Evolutionary conservation across 1,284 basidiomycete genomes (phyloP).

Genomic region (Cronartium ribicola): DNA sequence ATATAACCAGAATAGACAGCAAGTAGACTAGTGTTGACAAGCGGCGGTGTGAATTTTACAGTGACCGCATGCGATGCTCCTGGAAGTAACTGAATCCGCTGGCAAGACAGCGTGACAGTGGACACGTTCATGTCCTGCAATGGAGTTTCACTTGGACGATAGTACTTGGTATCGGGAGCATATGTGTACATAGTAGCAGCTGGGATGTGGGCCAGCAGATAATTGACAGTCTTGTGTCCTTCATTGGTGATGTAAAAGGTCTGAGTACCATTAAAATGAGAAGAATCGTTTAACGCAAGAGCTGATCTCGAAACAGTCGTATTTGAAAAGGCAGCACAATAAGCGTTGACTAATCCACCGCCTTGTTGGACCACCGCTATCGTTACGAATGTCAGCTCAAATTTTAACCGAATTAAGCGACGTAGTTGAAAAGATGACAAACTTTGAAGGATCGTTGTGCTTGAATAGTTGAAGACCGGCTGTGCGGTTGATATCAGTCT

Average conservation of each 20-base stretch:
- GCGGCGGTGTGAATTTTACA: constrained; percentile 5
- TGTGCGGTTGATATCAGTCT: background rate
- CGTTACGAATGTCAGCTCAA: background rate
- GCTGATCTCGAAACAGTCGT: constrained; percentile 28
- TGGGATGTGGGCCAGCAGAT: constrained; percentile 15
- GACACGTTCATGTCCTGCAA: constrained; percentile 1
- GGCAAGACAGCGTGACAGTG: background rate
- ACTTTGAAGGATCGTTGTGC: constrained; percentile 6
- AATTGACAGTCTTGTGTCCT: constrained; percentile 13
- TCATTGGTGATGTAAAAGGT: constrained; percentile 15
- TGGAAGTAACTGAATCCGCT: constrained; percentile 13
- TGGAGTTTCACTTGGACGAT: constrained; percentile 8
- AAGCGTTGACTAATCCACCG: constrained; percentile 39
- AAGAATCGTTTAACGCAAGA: constrained; percentile 22
- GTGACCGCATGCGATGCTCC: constrained; percentile 16
- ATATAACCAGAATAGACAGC: constrained; percentile 40
- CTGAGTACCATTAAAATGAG: constrained; percentile 1
- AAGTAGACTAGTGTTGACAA: constrained; percentile 3
- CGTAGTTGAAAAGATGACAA: background rate
- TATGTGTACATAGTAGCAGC: constrained; percentile 11
- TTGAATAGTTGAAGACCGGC: background rate
- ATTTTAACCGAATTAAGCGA: background rate
- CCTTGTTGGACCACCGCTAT: constrained; percentile 36
- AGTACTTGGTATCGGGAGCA: constrained; percentile 9
- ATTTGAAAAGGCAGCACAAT: constrained; percentile 37